Evolutionary conservation across 352 stramenopile species (phyloP).

Genomic region (Phytopythium delawarense): DNA sequence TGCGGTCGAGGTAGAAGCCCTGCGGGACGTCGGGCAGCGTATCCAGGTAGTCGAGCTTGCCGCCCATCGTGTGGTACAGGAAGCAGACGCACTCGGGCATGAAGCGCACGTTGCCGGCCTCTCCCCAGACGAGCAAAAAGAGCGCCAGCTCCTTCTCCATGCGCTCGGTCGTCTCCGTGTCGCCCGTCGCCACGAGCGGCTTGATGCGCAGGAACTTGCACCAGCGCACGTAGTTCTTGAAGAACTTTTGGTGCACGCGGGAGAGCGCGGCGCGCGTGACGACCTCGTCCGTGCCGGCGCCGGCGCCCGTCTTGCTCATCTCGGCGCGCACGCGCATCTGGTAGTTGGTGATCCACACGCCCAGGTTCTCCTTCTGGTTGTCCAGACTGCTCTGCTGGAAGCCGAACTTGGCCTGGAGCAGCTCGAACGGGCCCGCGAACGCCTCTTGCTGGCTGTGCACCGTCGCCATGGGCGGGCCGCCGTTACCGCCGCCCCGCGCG

Average conservation of each 20-base stretch:
- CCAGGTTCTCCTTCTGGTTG: constrained; percentile 87
- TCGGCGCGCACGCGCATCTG: constrained; percentile 61
- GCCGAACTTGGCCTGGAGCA: constrained; percentile 76
- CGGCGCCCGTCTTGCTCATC: constrained; percentile 13
- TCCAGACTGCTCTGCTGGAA: constrained; percentile 71
- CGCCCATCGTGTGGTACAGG: constrained; percentile 76
- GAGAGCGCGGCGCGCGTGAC: constrained; percentile 47
- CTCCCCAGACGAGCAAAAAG: constrained; percentile 81
- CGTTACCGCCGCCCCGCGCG: neutral
- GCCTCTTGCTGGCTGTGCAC: constrained; percentile 13
- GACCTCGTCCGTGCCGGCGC: constrained; percentile 31
- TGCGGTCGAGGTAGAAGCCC: constrained; percentile 57
- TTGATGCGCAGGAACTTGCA: constrained; percentile 90
- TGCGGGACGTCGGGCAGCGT: constrained; percentile 44
- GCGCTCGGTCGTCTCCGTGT: constrained; percentile 27
- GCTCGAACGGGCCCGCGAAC: constrained; percentile 51
- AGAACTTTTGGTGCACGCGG: constrained; percentile 78
- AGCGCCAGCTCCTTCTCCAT: constrained; percentile 77
- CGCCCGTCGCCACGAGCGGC: constrained; percentile 63
- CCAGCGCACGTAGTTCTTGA: constrained; percentile 93
- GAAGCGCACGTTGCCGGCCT: constrained; percentile 81
- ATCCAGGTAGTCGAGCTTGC: constrained; percentile 55
- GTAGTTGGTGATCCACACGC: constrained; percentile 84
- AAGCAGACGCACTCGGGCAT: constrained; percentile 90
- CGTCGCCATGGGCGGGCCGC: constrained; percentile 1